Conservation (phyloP, 371 early-diverging fungal species). For the Lichtheimia corymbifera region DNA sequence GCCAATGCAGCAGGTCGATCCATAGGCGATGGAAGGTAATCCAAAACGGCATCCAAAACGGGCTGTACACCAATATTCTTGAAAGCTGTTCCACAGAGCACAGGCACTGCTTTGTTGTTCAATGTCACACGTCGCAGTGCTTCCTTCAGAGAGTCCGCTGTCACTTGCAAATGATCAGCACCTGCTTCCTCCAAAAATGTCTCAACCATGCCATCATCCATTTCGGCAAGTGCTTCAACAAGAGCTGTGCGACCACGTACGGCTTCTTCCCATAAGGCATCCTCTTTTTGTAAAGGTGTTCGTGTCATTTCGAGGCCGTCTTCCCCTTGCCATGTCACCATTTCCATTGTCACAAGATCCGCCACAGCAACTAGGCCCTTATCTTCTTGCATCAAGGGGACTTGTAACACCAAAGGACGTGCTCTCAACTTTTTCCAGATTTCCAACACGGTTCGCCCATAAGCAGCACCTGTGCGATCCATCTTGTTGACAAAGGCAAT, state of each 20-base stretch:
- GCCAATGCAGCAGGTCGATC: slow-evolving; percentile 70
- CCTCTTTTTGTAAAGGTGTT: slow-evolving; percentile 17
- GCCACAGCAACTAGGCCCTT: slow-evolving; percentile 62
- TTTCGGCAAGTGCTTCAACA: slow-evolving; percentile 82
- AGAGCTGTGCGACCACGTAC: slow-evolving; percentile 62
- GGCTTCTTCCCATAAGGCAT: slow-evolving; percentile 47
- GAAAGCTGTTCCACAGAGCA: slow-evolving; percentile 90
- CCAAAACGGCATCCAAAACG: slow-evolving; percentile 83
- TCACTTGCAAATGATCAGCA: slow-evolving; percentile 69
- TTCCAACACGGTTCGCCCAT: slow-evolving; percentile 64
- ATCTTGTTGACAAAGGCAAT: slow-evolving; percentile 94
- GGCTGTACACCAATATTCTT: slow-evolving; percentile 93
- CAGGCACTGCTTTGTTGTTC: slow-evolving; percentile 73
- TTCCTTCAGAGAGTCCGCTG: slow-evolving; percentile 57
- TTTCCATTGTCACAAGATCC: slow-evolving; percentile 80
- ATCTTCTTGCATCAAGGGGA: slow-evolving; percentile 57
- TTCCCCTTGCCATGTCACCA: slow-evolving; percentile 62
- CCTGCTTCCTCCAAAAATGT: slow-evolving; percentile 69
- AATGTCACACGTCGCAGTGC: slow-evolving; percentile 79
- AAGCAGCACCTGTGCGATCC: slow-evolving; percentile 84
- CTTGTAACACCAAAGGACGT: slow-evolving; percentile 72
- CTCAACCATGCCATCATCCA: slow-evolving; percentile 87
- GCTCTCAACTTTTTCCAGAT: slow-evolving; percentile 69
- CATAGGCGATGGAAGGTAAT: slow-evolving; percentile 86
- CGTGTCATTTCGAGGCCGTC: slow-evolving; percentile 53